Base-by-base conservation (phyloP, 2,329 filamentous ascomycete species). In the Calonectria hongkongensis region DNA sequence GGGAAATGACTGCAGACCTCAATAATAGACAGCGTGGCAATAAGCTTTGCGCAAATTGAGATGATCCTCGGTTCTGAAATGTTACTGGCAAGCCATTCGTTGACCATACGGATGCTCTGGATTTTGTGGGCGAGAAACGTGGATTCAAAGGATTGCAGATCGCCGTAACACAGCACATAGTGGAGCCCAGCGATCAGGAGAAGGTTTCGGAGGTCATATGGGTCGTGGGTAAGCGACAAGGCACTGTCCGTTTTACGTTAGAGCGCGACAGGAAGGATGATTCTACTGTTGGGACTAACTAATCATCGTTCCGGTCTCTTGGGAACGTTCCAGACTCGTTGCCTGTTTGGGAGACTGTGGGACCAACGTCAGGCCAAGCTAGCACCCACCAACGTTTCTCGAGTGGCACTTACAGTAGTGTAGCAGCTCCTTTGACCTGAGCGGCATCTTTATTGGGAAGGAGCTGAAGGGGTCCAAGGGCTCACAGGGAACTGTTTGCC, bases 291-390 rank as follows among this genome's bases (percentile, higher is more conserved):
- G 21, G 21, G 6, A 60, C 54, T 60, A 28, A 41, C 54, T 36
- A 60, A 33, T 60, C 54, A 41, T 41, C 54, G 54, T 13, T 39
- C 39, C 54, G 10, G n/a, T 60, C 54, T 25, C 54, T 27, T 25
- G 33, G 54, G 1, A 60, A 2, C 18, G 33, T 12, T 27, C 54
- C 54, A 60, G 41, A 25, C 21, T 60, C 54, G 33, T 60, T 41
- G 54, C 54, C 54, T 13, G 33, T 60, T 60, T 60, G 54, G 54
- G 54, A 60, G 33, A 60, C 54, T 60, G 54, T 25, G 54, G 33
- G n/a, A 58, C 51, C 30, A 39, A 25, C 8, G 54, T 58, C 18
- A 58, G 54, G 39, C 18, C 4, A 25, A 36, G 39, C 30, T 4
- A 39, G 33, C 15, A 60, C 33, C 4, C n/a, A 5, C 36, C 3